phyloP scores from a whole-genome alignment of 768 basidiomycete genomes.

The Termitomyces sp. region DNA sequence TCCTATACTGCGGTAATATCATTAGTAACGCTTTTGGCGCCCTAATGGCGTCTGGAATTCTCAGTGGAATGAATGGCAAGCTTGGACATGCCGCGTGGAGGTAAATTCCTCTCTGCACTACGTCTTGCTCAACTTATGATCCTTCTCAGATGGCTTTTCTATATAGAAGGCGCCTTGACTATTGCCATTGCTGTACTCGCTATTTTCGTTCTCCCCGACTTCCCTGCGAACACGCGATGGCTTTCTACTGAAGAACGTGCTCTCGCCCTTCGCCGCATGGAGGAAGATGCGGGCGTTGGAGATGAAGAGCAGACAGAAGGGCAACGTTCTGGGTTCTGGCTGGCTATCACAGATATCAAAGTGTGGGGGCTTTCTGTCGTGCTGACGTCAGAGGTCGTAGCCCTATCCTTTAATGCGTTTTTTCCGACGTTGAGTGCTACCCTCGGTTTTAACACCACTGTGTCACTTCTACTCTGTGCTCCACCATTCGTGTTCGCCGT shows the following conservation, averaged over 20 bases:
- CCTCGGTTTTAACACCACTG: conserved; percentile 58
- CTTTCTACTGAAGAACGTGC: conserved; percentile 51
- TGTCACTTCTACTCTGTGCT: conserved; percentile 52
- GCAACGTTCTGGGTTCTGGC: conserved; percentile 37
- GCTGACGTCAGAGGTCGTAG: conserved; percentile 38
- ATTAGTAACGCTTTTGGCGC: conserved; percentile 82
- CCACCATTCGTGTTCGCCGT: conserved; percentile 66
- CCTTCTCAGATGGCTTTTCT: conserved; percentile 63
- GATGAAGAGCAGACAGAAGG: conserved; percentile 22
- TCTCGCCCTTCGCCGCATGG: conserved; percentile 56
- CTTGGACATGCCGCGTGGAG: conserved; percentile 71
- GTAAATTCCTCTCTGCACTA: conserved; percentile 24
- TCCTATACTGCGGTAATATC: conserved; percentile 67
- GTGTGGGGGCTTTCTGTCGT: conserved; percentile 55
- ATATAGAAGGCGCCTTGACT: conserved; percentile 58
- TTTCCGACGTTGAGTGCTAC: conserved; percentile 71
- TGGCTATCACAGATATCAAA: conserved; percentile 67
- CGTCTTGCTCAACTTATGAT: background rate
- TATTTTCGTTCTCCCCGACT: conserved; percentile 69
- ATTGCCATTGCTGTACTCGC: conserved; percentile 44
- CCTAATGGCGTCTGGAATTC: conserved; percentile 71
- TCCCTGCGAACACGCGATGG: conserved; percentile 55
- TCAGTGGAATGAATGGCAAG: conserved; percentile 65
- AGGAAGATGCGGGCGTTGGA: conserved; percentile 44
- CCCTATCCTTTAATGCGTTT: conserved; percentile 67